Percentiles rank a stretch among this genome's conserved stretches.
Conservation (phyloP, 148 eudicot genomes). For the Salicornia ramosissima region DNA sequence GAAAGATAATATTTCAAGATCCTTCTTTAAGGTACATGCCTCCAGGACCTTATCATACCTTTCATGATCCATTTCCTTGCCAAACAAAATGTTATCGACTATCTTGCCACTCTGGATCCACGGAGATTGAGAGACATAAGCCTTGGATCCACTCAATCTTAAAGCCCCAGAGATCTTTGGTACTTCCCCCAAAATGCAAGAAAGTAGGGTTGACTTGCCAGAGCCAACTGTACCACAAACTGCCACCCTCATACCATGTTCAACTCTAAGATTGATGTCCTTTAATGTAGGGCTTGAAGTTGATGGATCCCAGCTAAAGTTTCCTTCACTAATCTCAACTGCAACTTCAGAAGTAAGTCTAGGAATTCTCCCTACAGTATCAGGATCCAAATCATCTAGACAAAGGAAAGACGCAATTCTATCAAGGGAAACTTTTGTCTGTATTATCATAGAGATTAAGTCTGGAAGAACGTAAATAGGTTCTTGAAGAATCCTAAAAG, state of each 20-base stretch:
- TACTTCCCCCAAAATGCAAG: conserved; percentile 49
- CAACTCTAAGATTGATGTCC: conserved; percentile 33
- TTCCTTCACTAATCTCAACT: conserved; percentile 40
- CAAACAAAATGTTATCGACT: conserved; percentile 49
- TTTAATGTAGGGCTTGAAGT: conserved; percentile 21
- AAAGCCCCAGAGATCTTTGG: conserved; percentile 36
- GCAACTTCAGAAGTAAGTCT: conserved; percentile 32
- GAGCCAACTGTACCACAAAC: conserved; percentile 50
- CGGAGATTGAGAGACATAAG: conserved; percentile 50
- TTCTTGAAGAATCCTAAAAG: conserved; percentile 39
- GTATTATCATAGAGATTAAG: conserved; percentile 36
- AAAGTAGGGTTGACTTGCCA: conserved; percentile 50
- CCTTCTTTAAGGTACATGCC: conserved; percentile 44
- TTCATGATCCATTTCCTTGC: conserved; percentile 34
- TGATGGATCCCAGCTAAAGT: conserved; percentile 39
- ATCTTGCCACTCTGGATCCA: conserved; percentile 60
- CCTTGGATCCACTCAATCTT: conserved; percentile 40
- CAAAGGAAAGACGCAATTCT: conserved; percentile 44
- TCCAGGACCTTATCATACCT: conserved; percentile 36
- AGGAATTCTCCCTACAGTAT: conserved; percentile 36
- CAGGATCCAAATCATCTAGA: conserved; percentile 36
- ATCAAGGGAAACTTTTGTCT: conserved; percentile 54
- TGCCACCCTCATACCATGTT: conserved; percentile 35
- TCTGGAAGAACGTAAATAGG: conserved; percentile 48
- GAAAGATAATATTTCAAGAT: conserved; percentile 40